phyloP scores from a whole-genome alignment of 768 basidiomycete genomes.

The Suillus lakei region DNA sequence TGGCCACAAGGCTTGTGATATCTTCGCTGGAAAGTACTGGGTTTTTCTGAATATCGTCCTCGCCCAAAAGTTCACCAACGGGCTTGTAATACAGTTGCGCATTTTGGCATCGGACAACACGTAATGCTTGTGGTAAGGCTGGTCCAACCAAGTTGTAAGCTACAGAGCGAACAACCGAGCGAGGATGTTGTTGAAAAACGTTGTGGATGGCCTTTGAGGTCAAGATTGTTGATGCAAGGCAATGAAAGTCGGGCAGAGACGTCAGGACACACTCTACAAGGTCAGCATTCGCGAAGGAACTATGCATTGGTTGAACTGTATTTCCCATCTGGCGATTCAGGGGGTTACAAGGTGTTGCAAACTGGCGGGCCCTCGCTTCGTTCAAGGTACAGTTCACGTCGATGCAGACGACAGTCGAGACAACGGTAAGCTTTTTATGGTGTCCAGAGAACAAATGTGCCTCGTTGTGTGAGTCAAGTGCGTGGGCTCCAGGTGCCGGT shows the following conservation, averaged over 20 bases:
- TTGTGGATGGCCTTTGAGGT: conserved; percentile 37
- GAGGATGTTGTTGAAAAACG: conserved; percentile 33
- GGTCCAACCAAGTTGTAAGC: conserved; percentile 34
- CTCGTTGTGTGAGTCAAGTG: neutral
- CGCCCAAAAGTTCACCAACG: neutral
- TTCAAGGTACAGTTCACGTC: neutral
- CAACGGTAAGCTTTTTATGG: neutral
- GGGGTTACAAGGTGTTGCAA: neutral
- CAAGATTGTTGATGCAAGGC: conserved; percentile 29
- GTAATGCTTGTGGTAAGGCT: conserved; percentile 37
- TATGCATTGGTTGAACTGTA: neutral
- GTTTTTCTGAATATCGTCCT: conserved; percentile 14
- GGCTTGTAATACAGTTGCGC: conserved; percentile 1
- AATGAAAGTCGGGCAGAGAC: conserved; percentile 32
- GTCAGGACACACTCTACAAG: conserved; percentile 35
- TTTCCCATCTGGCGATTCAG: conserved; percentile 1
- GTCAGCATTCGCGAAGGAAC: conserved; percentile 35
- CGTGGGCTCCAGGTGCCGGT: neutral
- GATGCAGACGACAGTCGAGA: neutral
- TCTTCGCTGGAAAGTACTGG: conserved; percentile 26
- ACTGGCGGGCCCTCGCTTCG: neutral
- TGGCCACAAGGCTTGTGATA: conserved; percentile 23
- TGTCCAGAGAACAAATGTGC: neutral
- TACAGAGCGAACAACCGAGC: conserved; percentile 35
- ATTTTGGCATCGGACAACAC: conserved; percentile 23